Conservation (phyloP, 2,329 filamentous ascomycete species). For the Didymella sp. region DNA sequence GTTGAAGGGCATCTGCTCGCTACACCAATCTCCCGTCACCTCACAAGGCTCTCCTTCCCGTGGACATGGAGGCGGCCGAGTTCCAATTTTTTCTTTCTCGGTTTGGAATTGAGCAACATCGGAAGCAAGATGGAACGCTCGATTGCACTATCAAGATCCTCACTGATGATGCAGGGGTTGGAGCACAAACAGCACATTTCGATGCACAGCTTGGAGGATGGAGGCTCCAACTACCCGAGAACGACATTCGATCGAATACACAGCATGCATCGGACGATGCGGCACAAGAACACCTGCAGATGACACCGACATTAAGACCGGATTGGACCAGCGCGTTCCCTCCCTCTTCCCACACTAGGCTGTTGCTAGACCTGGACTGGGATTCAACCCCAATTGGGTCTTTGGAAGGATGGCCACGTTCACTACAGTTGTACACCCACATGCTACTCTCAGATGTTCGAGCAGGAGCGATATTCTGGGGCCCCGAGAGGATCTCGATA, state of each 20-base stretch:
- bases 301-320: not conserved
- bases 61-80: not conserved
- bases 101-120: constrained; percentile 1
- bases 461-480: not conserved
- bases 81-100: not conserved
- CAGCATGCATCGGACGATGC: not conserved
- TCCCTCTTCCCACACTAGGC: not conserved
- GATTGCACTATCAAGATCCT: constrained; percentile 4
- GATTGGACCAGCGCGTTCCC: not conserved
- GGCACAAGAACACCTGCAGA: not conserved
- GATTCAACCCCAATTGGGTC: not conserved
- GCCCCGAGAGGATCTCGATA: not conserved
- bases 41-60: not conserved
- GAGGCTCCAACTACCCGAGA: not conserved
- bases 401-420: not conserved
- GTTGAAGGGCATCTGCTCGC: not conserved
- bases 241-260: not conserved
- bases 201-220: constrained; percentile 2
- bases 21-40: not conserved
- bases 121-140: not conserved
- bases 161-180: not conserved
- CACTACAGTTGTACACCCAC: not conserved
- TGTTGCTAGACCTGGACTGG: not conserved
- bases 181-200: not conserved
- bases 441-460: not conserved